Conservation (phyloP, 306 rosid genomes). For the Pyrus bretschneideri region DNA sequence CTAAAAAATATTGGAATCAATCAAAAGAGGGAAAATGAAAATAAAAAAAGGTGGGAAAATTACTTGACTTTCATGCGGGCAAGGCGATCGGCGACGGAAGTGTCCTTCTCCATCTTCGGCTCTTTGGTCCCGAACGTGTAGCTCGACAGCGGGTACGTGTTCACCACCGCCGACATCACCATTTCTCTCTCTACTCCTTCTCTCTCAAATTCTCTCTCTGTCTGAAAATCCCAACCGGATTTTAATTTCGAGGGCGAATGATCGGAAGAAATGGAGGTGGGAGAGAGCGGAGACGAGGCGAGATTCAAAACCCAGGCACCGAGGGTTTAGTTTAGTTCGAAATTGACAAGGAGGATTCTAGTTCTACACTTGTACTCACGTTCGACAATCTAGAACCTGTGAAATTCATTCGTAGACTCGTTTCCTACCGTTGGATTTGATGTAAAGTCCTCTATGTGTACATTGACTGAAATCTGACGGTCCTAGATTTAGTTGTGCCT, state of each 20-base stretch:
- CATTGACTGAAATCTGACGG: neutral
- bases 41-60: neutral
- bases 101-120: slow-evolving; percentile 99
- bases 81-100: slow-evolving; percentile 99
- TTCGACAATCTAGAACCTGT: neutral
- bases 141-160: slow-evolving; percentile 93
- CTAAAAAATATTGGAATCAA: neutral
- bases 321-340: neutral
- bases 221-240: neutral
- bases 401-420: neutral
- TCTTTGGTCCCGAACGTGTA: slow-evolving; percentile 99
- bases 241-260: neutral
- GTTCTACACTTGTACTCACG: neutral
- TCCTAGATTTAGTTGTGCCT: neutral
- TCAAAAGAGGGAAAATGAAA: neutral
- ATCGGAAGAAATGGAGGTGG: neutral
- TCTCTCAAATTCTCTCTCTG: neutral
- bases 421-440: neutral
- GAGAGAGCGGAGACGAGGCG: neutral
- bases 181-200: slow-evolving; percentile 10
- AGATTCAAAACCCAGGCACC: slow-evolving; percentile 1
- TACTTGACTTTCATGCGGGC: slow-evolving; percentile 99
- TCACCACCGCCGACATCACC: slow-evolving; percentile 79
- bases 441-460: neutral
- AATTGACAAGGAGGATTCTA: neutral